Evolutionary conservation across 192 early-diverging fungal genomes (phyloP).

Genomic region (Coemansia sp.): DNA sequence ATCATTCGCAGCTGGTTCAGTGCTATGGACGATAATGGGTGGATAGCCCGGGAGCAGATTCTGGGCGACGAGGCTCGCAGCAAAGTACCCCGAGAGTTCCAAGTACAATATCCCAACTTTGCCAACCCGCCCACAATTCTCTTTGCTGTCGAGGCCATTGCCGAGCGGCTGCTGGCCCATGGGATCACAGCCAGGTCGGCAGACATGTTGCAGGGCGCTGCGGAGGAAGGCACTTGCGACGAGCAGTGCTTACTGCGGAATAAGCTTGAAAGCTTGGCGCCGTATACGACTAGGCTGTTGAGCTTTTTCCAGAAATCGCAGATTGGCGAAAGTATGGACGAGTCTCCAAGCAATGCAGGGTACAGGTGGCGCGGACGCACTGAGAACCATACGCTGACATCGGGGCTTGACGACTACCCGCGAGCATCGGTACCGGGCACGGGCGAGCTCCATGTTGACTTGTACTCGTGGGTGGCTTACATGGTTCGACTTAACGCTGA

Average conservation of each 20-base stretch:
- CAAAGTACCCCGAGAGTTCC: constrained; percentile 88
- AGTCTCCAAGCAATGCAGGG: constrained; percentile 56
- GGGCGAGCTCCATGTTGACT: constrained; percentile 40
- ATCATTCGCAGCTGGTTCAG: constrained; percentile 76
- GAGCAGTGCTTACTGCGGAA: not conserved
- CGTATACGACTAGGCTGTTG: constrained; percentile 66
- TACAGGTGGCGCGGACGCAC: constrained; percentile 92
- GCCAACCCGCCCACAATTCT: constrained; percentile 91
- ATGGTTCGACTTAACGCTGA: constrained; percentile 24
- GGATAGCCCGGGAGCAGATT: constrained; percentile 95
- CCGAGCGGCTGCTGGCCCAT: not conserved
- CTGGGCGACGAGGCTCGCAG: constrained; percentile 89
- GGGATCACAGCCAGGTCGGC: not conserved
- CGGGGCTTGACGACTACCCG: constrained; percentile 94
- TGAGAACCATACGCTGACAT: constrained; percentile 79
- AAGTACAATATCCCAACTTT: constrained; percentile 86
- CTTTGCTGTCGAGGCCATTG: constrained; percentile 63
- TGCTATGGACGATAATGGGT: constrained; percentile 78
- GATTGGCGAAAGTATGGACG: constrained; percentile 59
- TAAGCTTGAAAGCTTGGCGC: constrained; percentile 53
- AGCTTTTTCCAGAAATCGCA: constrained; percentile 82
- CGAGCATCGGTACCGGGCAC: constrained; percentile 68
- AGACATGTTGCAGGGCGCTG: not conserved
- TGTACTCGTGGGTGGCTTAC: constrained; percentile 35
- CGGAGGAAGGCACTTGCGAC: not conserved